Percentiles rank a stretch among this genome's conserved stretches.
These are phyloP conservation scores for Coemansia sp. DNA, from an alignment of 192 early-diverging fungal genomes.

Conservation along the genomic window DNA sequence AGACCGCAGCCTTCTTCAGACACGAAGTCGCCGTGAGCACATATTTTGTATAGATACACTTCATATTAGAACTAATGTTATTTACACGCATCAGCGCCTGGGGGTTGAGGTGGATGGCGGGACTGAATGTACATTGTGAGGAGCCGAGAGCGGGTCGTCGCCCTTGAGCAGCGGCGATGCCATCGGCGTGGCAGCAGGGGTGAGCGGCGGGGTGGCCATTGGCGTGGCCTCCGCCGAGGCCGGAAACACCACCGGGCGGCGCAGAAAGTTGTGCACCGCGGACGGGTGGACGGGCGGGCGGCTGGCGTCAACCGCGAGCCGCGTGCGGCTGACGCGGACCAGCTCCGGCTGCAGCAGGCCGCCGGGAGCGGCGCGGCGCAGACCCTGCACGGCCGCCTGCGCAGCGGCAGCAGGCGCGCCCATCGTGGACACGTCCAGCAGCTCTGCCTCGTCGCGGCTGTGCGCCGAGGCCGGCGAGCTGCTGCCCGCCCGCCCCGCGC, in stretches of 20 bases:
- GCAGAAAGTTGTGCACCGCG: conserved; percentile 31
- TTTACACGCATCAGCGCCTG: not conserved
- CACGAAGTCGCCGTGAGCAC: too few relatives aligned
- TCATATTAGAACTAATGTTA: not conserved
- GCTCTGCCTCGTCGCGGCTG: conserved; percentile 8
- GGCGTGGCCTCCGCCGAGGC: conserved; percentile 45
- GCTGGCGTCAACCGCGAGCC: conserved; percentile 16
- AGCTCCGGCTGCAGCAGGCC: not conserved
- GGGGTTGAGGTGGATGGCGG: not conserved
- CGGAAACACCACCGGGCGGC: conserved; percentile 40
- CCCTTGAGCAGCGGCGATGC: conserved; percentile 27
- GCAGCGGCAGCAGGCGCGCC: not conserved
- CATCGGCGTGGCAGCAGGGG: conserved; percentile 25
- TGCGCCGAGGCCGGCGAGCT: conserved; percentile 15
- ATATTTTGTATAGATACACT: not conserved
- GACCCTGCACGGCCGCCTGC: not conserved
- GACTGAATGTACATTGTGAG: not conserved
- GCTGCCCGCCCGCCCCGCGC: not conserved
- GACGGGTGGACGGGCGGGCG: conserved; percentile 27
- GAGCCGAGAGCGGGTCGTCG: conserved; percentile 8
- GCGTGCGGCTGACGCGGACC: conserved; percentile 18
- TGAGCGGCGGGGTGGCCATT: conserved; percentile 19
- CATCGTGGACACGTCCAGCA: conserved; percentile 5
- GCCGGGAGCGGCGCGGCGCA: not conserved
- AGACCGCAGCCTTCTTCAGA: not conserved